These are phyloP conservation scores for Leucaena leucocephala DNA, from an alignment of 306 rosid genomes.

Conservation along the genomic window DNA sequence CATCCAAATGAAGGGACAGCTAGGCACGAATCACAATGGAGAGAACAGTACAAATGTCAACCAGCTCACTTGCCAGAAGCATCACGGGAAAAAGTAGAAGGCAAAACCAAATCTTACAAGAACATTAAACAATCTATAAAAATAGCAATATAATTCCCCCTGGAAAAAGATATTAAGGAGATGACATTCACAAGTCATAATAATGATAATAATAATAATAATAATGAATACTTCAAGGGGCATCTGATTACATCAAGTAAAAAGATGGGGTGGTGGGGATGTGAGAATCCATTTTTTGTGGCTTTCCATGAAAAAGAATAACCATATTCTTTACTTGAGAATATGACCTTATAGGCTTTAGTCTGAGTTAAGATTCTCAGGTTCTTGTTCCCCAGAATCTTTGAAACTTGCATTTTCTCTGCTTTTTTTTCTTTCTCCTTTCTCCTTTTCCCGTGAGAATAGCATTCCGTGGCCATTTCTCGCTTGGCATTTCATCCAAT, in stretches of 20 bases:
- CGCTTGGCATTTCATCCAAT: slow-evolving; percentile 43
- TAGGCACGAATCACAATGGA: slow-evolving; percentile 14
- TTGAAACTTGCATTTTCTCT: slow-evolving; percentile 8
- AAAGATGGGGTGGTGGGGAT: slow-evolving; percentile 47
- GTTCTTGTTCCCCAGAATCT: slow-evolving; percentile 58
- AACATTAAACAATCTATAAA: slow-evolving; percentile 40
- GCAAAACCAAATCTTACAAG: slow-evolving; percentile 6
- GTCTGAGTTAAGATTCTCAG: slow-evolving; percentile 59
- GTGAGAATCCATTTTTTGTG: slow-evolving; percentile 74
- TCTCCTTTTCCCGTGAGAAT: slow-evolving; percentile 43
- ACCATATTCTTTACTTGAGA: slow-evolving; percentile 64
- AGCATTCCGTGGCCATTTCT: slow-evolving; percentile 84
- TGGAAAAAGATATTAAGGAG: slow-evolving; percentile 20
- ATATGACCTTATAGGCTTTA: slow-evolving; percentile 53
- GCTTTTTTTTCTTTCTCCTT: slow-evolving; percentile 8
- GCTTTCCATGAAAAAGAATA: slow-evolving; percentile 55
- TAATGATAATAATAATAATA: slow-evolving; percentile 1
- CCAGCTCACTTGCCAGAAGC: slow-evolving; percentile 33
- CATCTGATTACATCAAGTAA: slow-evolving; percentile 46
- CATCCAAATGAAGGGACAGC: slow-evolving; percentile 22
- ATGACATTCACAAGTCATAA: slow-evolving; percentile 4
- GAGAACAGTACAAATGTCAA: slow-evolving; percentile 38
- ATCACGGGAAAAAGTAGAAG: slow-evolving; percentile 31
- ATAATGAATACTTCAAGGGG: slow-evolving; percentile 34
- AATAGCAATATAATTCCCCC: slow-evolving; percentile 26